phyloP scores from a whole-genome alignment of 148 eudicot genomes.

The Amaranthus hypochondriacus region DNA sequence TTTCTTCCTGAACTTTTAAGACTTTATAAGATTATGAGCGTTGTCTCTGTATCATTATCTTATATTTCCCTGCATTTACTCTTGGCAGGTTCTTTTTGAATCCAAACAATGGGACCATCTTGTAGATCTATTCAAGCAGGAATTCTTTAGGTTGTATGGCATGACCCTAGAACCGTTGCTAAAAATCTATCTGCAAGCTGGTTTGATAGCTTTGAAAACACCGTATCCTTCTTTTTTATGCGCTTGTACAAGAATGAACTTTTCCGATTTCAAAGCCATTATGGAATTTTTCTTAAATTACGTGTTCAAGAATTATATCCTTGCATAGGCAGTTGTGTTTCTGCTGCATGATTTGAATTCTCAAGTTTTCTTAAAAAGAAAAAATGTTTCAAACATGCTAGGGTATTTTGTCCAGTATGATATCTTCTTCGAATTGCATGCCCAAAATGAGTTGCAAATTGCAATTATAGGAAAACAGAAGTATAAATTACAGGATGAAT shows the following conservation, averaged over 20 bases:
- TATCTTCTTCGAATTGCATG: too few species aligned
- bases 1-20: too few species aligned
- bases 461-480: too few species aligned
- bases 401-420: background rate
- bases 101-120: constrained; percentile 89
- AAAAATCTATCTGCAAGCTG: constrained; percentile 92
- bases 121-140: constrained; percentile 90
- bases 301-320: background rate
- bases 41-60: background rate
- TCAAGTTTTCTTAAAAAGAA: too few species aligned
- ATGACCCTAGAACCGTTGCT: constrained; percentile 94
- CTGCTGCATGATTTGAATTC: too few species aligned
- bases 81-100: constrained; percentile 85
- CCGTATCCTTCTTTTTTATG: constrained; percentile 76
- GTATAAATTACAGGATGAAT: too few species aligned
- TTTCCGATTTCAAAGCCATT: background rate
- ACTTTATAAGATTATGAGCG: too few species aligned
- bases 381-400: too few species aligned
- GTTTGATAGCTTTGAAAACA: constrained; percentile 93
- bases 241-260: constrained; percentile 13
- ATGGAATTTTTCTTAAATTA: background rate
- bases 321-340: background rate
- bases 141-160: constrained; percentile 85
- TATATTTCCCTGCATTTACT: constrained; percentile 1
- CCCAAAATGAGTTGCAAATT: too few species aligned